Base-by-base conservation (phyloP, 345 rosid genomes). In the Sapria himalayana region DNA sequence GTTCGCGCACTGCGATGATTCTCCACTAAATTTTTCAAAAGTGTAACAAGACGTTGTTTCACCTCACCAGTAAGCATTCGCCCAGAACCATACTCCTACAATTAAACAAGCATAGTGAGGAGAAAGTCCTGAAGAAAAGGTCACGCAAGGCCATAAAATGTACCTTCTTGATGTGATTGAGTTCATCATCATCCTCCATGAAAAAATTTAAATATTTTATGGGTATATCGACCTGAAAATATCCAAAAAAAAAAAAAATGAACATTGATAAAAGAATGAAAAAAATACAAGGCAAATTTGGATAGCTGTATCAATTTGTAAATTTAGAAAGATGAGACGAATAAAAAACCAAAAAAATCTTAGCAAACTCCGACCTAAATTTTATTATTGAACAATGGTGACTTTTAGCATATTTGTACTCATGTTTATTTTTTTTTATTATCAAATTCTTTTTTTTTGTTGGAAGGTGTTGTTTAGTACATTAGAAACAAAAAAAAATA, bases 61-160 rank as follows among this genome's bases (percentile, higher is more conserved):
- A 89, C 93, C 46, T 82, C 85, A 37, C 77, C 81, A 0, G 93
- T 74, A 41, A 72, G 60, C 94, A 89, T 79, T 51, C 75, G 60
- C 22, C 98, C 98, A 0, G 72, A 70, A 43, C 81, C 86, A 51
- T 85, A 74, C 36, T 82, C 97, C 97, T 78, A 39, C 14, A 45
- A 20, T 16, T 10, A 22, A 20, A 46, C 19, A 15, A 37, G 7
- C 3, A 21, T 12, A 27, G 32, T 18, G 19, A 25, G 12, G 13
- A 7, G 16, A 19, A 29, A 39, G 18, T 20, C 3, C 18, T 14
- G 18, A 19, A 13, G 16, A 19, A 29, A 20, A 4, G 24, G 34
- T 3, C 5, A 4, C n/a, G n/a, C 8, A 3, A 36, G 21, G 29
- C 6, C 8, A 24, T 25, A 5, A 24, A 39, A 10, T 59, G 59